A percentile compares a stretch with the other conserved stretches of the same genome.
Conservation (phyloP, 2,329 filamentous ascomycete species). For the Fusarium goolgardi region DNA sequence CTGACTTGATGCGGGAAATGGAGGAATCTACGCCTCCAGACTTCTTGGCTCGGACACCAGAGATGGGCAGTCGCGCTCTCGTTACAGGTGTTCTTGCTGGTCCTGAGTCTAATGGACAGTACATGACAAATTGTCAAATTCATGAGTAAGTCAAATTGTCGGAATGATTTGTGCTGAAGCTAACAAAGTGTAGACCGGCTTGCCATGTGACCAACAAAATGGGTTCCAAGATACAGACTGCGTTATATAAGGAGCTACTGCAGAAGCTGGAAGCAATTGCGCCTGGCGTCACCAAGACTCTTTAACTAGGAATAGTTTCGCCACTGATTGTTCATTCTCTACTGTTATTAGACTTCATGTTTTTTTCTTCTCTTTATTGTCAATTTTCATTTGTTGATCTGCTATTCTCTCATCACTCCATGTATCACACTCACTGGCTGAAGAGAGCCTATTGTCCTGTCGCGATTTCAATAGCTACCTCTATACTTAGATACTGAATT, state of each 20-base stretch:
- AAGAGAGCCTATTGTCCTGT: background rate
- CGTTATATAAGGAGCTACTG: slow-evolving; percentile 51
- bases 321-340: accelerated
- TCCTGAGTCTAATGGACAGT: slow-evolving; percentile 50
- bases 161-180: accelerated
- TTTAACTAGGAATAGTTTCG: accelerated
- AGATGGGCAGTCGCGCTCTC: slow-evolving; percentile 56
- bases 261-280: slow-evolving; percentile 47
- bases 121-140: slow-evolving; percentile 50
- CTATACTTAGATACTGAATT: too few relatives aligned
- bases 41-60: slow-evolving; percentile 57
- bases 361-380: background rate
- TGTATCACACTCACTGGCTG: accelerated
- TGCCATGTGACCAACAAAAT: slow-evolving; percentile 49
- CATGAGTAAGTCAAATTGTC: slow-evolving; percentile 30
- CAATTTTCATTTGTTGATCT: accelerated
- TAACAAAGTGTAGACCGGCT: slow-evolving; percentile 30
- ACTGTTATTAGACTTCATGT: accelerated
- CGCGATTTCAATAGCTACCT: background rate
- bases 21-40: background rate
- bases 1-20: slow-evolving; percentile 43
- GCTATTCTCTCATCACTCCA: accelerated
- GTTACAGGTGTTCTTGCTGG: slow-evolving; percentile 49
- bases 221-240: slow-evolving; percentile 48
- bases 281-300: slow-evolving; percentile 15